Base-by-base conservation (phyloP, 1,284 basidiomycete genomes). In the Thelephora terrestris region DNA sequence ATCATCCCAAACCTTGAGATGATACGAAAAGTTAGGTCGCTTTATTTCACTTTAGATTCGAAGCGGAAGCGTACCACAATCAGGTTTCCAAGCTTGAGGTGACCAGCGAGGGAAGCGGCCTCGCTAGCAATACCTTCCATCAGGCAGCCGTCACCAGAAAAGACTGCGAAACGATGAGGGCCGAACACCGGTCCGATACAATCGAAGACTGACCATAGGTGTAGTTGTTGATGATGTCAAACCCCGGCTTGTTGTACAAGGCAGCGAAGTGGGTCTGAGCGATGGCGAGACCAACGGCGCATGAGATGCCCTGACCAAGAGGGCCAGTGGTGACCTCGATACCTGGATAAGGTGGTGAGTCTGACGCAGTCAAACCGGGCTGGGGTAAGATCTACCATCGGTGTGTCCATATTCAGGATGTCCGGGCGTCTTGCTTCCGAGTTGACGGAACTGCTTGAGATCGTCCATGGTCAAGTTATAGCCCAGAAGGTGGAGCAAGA, bases 291-390 rank as follows among this genome's bases (percentile, higher is more conserved):
- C 93, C 93, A 56, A 97, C 91, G 52, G 81, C 89, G 65, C 93
- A 95, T 58, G 87, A 80, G 64, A 97, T 87, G 62, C 91, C 91
- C 69, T 97, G 93, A 45, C 93, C 93, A 32, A 97, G 84, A 52
- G 94, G 93, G 54, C 93, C 94, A 50, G 94, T 97, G 58, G 93
- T 97, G 55, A 96, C 91, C 71, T 97, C 93, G 54, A 97, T 79
- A 59, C 79, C 81, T 83, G 47, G 9, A 47, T 34, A 20, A 10
- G 20, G 48, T 53, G 43, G 53, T 35, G 35, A 34, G 24, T 32
- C 34, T 16, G n/a, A 14, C 16, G 44, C 5, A 4, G 7, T 44
- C 23, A 20, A 18, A 34, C 16, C 48, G 20, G 53, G 46, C 48
- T 37, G 24, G 46, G 42, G 21, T 25, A 21, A 7, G 20, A 53